phyloP scores from a whole-genome alignment of 805 yeast genomes.

The Teunomyces funiuensis region DNA sequence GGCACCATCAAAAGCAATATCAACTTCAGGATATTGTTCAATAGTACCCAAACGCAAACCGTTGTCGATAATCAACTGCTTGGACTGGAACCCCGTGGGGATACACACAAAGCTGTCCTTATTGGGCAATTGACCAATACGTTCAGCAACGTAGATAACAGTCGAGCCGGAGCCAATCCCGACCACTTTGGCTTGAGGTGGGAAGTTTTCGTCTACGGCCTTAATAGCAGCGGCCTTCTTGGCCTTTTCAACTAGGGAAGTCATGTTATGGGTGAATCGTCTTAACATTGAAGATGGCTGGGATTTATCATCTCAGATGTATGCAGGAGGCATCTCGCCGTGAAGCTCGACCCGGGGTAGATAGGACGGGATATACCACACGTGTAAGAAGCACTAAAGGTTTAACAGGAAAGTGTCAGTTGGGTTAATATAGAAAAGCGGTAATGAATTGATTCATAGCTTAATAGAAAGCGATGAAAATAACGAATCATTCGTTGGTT shows the following conservation, averaged over 20 bases:
- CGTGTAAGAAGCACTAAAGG: too few species aligned
- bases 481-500: too few species aligned
- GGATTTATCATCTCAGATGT: neutral
- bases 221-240: slow-evolving; percentile 85
- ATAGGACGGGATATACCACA: too few species aligned
- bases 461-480: too few species aligned
- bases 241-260: slow-evolving; percentile 64
- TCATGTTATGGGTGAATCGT: slow-evolving; percentile 3
- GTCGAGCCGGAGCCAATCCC: slow-evolving; percentile 98
- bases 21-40: slow-evolving; percentile 80
- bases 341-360: neutral
- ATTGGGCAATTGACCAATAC: slow-evolving; percentile 69
- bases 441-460: too few species aligned
- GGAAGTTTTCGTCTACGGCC: slow-evolving; percentile 89
- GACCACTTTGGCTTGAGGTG: slow-evolving; percentile 64
- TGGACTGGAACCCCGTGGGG: slow-evolving; percentile 96
- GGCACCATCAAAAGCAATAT: slow-evolving; percentile 97
- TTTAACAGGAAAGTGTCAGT: too few species aligned
- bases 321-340: neutral
- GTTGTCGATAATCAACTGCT: slow-evolving; percentile 77
- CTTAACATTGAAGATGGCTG: slow-evolving; percentile 1
- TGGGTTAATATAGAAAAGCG: too few species aligned
- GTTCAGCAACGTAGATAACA: slow-evolving; percentile 94
- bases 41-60: slow-evolving; percentile 76
- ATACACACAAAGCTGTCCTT: slow-evolving; percentile 69